Conservation (phyloP, 306 rosid species). For the Trifolium fragiferum region DNA sequence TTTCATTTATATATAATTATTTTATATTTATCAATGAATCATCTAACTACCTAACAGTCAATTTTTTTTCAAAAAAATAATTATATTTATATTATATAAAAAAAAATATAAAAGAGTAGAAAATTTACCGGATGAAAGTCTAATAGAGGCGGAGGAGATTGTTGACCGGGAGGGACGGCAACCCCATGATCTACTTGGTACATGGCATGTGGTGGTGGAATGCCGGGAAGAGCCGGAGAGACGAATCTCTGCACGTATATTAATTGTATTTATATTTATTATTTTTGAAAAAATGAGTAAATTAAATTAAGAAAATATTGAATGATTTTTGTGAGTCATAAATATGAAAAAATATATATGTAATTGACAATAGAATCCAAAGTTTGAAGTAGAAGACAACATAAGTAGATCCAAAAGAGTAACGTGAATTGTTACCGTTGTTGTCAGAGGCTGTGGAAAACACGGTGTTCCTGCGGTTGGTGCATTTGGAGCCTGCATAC, state of each 20-base stretch:
- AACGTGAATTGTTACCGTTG: constrained; percentile 56
- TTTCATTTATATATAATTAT: too few relatives aligned
- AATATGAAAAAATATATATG: constrained; percentile 16
- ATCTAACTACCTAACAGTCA: too few relatives aligned
- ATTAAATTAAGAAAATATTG: neutral
- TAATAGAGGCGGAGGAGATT: constrained; percentile 52
- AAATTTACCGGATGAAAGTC: constrained; percentile 75
- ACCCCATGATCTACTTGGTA: constrained; percentile 61
- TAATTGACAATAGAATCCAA: constrained; percentile 36
- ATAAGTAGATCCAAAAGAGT: constrained; percentile 52
- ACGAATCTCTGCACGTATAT: constrained; percentile 65
- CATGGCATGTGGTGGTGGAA: constrained; percentile 63
- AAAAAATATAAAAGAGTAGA: too few relatives aligned
- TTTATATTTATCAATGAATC: too few relatives aligned
- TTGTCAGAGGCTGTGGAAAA: constrained; percentile 64
- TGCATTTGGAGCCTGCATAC: constrained; percentile 60
- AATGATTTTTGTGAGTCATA: neutral
- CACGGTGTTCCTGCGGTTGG: constrained; percentile 68
- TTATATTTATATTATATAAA: too few relatives aligned
- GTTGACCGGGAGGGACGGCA: constrained; percentile 45
- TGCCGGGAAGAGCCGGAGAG: constrained; percentile 60
- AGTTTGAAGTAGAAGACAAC: constrained; percentile 41
- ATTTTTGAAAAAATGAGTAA: neutral
- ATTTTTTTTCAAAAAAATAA: too few relatives aligned
- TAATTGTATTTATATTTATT: neutral